Conservation (phyloP, 2,329 filamentous ascomycete species). For the Pestalotiopsis sp. region DNA sequence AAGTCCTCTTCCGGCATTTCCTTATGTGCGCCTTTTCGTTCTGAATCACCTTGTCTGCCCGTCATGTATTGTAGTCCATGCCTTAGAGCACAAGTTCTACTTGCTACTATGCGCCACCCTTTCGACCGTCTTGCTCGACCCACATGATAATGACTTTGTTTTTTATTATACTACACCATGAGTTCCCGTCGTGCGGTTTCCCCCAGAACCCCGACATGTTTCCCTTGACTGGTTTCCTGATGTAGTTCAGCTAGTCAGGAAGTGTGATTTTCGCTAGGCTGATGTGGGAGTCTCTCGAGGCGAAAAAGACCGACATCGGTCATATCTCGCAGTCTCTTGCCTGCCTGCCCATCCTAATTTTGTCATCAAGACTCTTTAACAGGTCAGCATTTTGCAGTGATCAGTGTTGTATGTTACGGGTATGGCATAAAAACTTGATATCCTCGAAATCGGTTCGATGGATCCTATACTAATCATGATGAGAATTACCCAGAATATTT, state of each 20-base stretch:
- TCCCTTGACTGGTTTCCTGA: neutral
- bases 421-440: neutral
- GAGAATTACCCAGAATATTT: neutral
- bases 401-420: neutral
- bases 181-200: neutral
- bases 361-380: neutral
- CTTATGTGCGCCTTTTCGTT: neutral
- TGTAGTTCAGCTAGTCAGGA: neutral
- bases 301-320: constrained; percentile 19
- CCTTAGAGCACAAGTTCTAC: neutral
- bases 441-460: neutral
- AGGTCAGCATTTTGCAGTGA: neutral
- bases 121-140: constrained; percentile 1
- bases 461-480: neutral
- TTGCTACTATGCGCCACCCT: neutral
- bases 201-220: too few species aligned
- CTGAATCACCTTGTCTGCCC: neutral
- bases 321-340: neutral
- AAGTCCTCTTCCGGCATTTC: neutral
- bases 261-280: constrained; percentile 5
- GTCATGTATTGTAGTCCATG: neutral
- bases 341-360: neutral
- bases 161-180: neutral
- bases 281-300: constrained; percentile 3
- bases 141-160: neutral